Evolutionary conservation across 768 basidiomycete species (phyloP), one percentile per base, ranked within the genome.

Genomic region (Lactarius vividus): DNA sequence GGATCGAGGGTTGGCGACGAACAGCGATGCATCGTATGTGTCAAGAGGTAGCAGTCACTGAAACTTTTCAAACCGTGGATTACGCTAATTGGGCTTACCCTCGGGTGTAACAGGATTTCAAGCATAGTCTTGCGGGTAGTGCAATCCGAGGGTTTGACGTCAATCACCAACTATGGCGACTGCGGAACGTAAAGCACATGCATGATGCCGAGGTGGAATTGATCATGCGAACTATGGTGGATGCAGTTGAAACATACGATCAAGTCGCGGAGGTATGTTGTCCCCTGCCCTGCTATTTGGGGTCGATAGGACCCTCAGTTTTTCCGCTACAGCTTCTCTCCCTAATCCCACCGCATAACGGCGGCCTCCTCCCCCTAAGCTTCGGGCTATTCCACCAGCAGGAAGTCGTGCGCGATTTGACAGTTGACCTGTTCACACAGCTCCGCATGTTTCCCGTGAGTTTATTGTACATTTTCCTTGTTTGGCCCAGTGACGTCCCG

Each of bases 1-100:
- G 96, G 40, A 94, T 98, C 44, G 97, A 98, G 73, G 96, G 89
- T 9, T 99, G 96, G 96, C 80, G 91, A 68, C 84, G 84, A 73
- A 96, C 92, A 5, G 86, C 85, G 68, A 87, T 85, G 61, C 97
- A 98, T 75, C 82, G 84, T 62, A 84, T 91, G 67, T 89, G 80
- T 71, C 82, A 86, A 62, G 77, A 79, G 76, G 96, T 96, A 69
- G 67, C 8, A 35, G 62, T 39, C 2, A 26, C 46, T 46, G 42
- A 26, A 11, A 33, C 18, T 3, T 52, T 29, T 26, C 31, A 39
- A 53, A 52, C 53, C 29, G 13, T 33, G 58, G 28, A 35, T 56
- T 20, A 20, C 5, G 26, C 23, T 57, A 6, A 39, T 63, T 52
- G 13, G 35, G 55, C 31, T 7, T 57, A 29, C 52, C 49, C 62